Evolutionary conservation across 2,329 filamentous ascomycete genomes (phyloP), one percentile per base, ranked within the genome.

Genomic region (Colletotrichum caudatum): DNA sequence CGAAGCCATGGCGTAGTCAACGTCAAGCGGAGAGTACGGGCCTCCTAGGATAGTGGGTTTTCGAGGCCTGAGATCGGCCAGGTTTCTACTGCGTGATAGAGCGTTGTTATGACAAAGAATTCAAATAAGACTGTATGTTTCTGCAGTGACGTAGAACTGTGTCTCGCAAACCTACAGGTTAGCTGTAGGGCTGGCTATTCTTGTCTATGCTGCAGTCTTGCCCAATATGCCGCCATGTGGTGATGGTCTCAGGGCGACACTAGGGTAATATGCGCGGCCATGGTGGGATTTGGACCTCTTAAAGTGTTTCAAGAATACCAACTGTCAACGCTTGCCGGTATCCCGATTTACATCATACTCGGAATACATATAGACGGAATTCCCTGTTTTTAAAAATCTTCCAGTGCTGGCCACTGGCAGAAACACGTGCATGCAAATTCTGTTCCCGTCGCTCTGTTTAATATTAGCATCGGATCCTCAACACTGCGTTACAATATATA

Each of bases 361-460:
- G 12, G 39, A 16, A 14, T 20, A 29, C 2, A 20, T 33, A 9
- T n/a, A 26, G 23, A 12, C 8, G 7, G 18, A 29, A 62, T 5
- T 41, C 33, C 5, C 12, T 8, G 2, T 8, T 11, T 20, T n/a
- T n/a, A n/a, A 9, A 9, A 39, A 20, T 14, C 11, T 6, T 18
- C 12, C 9, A 5, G 14, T 29, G 29, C n/a, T 14, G 46, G n/a
- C 60, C 60, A 53, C 46, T 62, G 9, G 26, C 14, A 1, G 33
- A 37, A n/a, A 48, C 60, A 62, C 60, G 60, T 62, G 60, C 60
- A 26, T 41, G 60, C n/a, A 41, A 35, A 51, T 51, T 33, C 44
- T 62, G 29, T 2, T 26, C 2, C 29, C 29, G 2, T 6, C 8
- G 5, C 20, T 11, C 1, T 18, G 2, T 6, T 16, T 20, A 29